Base-by-base conservation (phyloP, 805 yeast genomes). In the Saturnispora quitensis region DNA sequence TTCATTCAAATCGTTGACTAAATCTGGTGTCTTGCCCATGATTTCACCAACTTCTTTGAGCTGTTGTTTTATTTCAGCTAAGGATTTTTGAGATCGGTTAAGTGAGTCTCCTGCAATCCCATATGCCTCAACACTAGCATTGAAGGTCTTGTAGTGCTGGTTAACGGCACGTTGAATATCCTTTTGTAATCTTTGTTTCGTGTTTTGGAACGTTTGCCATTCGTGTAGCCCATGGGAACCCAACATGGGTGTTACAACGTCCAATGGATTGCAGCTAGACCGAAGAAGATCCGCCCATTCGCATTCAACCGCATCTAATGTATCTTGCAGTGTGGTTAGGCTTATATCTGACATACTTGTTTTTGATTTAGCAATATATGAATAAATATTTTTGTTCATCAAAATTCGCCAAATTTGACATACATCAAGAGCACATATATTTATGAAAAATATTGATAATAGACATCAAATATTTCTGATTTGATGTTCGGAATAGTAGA, bases 91-190 rank as follows among this genome's bases (percentile, higher is more conserved):
- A 3, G 93, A 81, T 40, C 84, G 77, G 25, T 78, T 71, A 20
- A 90, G 73, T 1, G 82, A 73, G 43, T 76, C 72, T 3, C 86
- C 79, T 2, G 89, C 81, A 43, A 79, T 73, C 50, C 88, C 84
- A 66, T 88, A 91, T 4, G 91, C 83, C 0, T 96, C 96, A 44
- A 91, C 81, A 57, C 89, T 81, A 58, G 81, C 84, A 64, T 88
- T 89, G 68, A 91, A 89, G 1, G 88, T 82, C 63, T 87, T 90
- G 63, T 82, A 84, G 62, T 89, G 86, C 50, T 82, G 86, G 57
- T 84, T 84, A 28, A 90, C 97, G 2, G 90, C 87, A 24, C 67
- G 68, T 53, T 83, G 77, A 49, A 91, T 71, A 25, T 81, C 77
- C 17, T 63, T 63, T 15, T 82, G 77, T 12, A 90, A 76, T 50